Conservation (phyloP, 1,284 basidiomycete species). For the Mycena citricolor region DNA sequence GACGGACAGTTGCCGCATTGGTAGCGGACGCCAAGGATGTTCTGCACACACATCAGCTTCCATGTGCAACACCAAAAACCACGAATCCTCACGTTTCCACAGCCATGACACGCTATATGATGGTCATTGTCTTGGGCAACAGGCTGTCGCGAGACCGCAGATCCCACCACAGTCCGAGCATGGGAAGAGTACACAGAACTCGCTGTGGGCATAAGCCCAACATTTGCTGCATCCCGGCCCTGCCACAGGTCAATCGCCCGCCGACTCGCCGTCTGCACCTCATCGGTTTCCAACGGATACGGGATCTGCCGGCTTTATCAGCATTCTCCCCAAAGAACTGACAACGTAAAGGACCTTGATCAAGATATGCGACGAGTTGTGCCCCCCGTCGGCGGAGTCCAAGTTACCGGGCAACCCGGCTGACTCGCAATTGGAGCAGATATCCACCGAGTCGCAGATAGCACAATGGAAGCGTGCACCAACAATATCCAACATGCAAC, state of each 20-base stretch:
- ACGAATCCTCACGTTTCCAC: constrained; percentile 48
- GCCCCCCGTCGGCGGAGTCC: constrained; percentile 72
- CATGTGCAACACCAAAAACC: neutral
- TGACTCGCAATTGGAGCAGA: constrained; percentile 87
- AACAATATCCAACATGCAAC: constrained; percentile 85
- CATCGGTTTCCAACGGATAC: constrained; percentile 69
- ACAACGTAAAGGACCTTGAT: constrained; percentile 68
- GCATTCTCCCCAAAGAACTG: neutral
- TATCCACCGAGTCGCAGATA: constrained; percentile 78
- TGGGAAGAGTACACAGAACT: constrained; percentile 62
- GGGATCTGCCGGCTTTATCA: constrained; percentile 61
- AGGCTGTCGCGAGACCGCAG: constrained; percentile 37
- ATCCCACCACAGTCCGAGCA: constrained; percentile 63
- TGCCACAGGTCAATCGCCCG: constrained; percentile 77
- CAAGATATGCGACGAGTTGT: constrained; percentile 83
- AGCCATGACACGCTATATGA: constrained; percentile 58
- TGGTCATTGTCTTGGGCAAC: constrained; percentile 51
- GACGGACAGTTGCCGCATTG: constrained; percentile 80
- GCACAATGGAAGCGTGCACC: constrained; percentile 90
- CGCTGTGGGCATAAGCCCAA: constrained; percentile 47
- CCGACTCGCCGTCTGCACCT: constrained; percentile 69
- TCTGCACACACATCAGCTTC: constrained; percentile 35
- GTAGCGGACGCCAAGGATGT: constrained; percentile 68
- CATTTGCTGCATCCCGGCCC: constrained; percentile 67
- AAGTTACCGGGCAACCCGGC: constrained; percentile 80